Evolutionary conservation across 148 eudicot species (phyloP).

Genomic region (Drosera capensis): DNA sequence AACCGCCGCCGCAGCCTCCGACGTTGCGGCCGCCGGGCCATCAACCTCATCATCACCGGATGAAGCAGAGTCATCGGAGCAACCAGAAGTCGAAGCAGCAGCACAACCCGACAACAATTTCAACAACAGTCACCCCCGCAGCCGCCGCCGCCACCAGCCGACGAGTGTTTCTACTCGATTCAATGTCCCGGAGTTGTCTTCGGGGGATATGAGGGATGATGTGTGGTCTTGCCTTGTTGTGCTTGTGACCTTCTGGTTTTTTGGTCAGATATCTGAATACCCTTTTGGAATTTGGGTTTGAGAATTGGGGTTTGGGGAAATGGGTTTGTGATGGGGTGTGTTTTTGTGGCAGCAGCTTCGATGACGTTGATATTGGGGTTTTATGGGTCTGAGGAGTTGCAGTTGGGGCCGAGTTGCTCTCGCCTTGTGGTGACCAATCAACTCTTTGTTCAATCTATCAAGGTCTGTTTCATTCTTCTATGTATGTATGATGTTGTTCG

Average conservation of each 20-base stretch:
- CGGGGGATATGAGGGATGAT: constrained; percentile 22
- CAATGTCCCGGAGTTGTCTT: constrained; percentile 6
- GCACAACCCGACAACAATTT: too few relatives aligned
- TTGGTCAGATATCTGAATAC: constrained; percentile 20
- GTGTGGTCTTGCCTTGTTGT: constrained; percentile 45
- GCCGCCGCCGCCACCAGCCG: too few relatives aligned
- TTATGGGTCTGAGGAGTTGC: constrained; percentile 48
- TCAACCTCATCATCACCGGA: too few relatives aligned
- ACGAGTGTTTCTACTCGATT: too few relatives aligned
- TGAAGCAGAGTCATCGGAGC: too few relatives aligned
- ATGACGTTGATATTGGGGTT: constrained; percentile 68
- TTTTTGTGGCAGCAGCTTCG: constrained; percentile 43
- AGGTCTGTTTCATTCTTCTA: constrained; percentile 28
- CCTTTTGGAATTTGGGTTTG: neutral
- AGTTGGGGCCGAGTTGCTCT: constrained; percentile 63
- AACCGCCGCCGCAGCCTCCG: too few relatives aligned
- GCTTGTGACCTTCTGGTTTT: constrained; percentile 50
- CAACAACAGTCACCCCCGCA: too few relatives aligned
- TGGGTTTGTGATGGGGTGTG: neutral
- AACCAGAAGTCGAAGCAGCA: too few relatives aligned
- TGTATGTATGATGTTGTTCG: neutral
- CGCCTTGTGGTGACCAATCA: constrained; percentile 48
- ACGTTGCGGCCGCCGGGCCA: too few relatives aligned
- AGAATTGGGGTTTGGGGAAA: neutral
- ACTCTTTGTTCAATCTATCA: constrained; percentile 41